Evolutionary conservation across 2,329 filamentous ascomycete genomes (phyloP).

Genomic region (Xylariales sp.): DNA sequence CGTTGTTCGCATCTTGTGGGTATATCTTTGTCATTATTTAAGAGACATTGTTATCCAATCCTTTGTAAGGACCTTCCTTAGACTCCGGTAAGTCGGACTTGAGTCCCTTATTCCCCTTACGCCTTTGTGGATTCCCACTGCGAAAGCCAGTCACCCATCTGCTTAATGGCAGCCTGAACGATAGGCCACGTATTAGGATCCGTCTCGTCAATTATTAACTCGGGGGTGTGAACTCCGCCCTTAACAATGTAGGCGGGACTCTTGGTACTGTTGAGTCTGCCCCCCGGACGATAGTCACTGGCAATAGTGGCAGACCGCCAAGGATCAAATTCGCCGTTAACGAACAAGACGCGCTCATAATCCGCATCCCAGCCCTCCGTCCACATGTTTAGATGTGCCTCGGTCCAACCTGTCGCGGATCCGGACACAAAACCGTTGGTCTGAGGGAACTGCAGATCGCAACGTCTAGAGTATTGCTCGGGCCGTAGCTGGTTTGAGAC

Average conservation of each 20-base stretch:
- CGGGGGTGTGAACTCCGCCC: constrained; percentile 14
- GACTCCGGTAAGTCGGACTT: background rate
- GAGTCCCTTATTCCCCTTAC: background rate
- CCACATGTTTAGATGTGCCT: constrained; percentile 15
- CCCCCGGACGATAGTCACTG: constrained; percentile 13
- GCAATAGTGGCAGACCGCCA: constrained; percentile 18
- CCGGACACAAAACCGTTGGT: constrained; percentile 16
- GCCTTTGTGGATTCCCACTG: constrained; percentile 8
- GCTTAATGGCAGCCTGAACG: constrained; percentile 11
- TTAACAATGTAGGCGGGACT: constrained; percentile 13
- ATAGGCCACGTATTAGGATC: constrained; percentile 8
- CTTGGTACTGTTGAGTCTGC: constrained; percentile 11
- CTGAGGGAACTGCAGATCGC: constrained; percentile 38
- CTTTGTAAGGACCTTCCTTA: no score
- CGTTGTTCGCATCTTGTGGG: no score
- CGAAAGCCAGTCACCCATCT: constrained; percentile 14
- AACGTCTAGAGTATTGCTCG: constrained; percentile 27
- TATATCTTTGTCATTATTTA: no score
- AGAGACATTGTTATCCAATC: no score
- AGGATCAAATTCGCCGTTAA: constrained; percentile 26
- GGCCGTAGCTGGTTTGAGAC: constrained; percentile 13
- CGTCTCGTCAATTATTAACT: constrained; percentile 9
- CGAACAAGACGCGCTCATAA: constrained; percentile 23
- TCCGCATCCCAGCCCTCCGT: constrained; percentile 23
- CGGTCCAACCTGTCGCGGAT: constrained; percentile 13